Base-by-base conservation (phyloP, 257 asterid genomes). In the Eustoma russellianum region DNA sequence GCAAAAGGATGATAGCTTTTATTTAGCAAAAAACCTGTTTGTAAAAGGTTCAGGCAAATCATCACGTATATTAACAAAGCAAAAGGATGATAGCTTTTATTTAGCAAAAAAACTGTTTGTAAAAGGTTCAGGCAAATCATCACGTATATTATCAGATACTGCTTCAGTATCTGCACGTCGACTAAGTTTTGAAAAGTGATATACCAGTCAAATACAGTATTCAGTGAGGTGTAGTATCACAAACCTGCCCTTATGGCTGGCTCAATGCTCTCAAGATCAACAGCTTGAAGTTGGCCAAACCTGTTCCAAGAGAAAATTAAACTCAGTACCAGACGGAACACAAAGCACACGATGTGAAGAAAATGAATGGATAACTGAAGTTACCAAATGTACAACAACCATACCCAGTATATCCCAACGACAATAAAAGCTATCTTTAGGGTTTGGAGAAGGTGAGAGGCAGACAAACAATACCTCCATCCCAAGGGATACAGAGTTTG, bases 221-320 rank as follows among this genome's bases (percentile, higher is more conserved):
- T 38, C 43, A 38, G 43, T 49, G 6, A 35, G 11, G 15, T 43
- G 48, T 54, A 17, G 48, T 55, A 24, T 55, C 7, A 61, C 33
- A 56, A 24, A 86, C 97, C 97, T 80, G 95, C 95, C 63, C 94
- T 78, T 48, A 91, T 61, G 56, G 95, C 85, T 44, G 98, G 96
- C 74, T 82, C 95, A 50, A 91, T 51, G 66, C 83, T 87, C 66
- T 77, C 73, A 53, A 91, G 89, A 72, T 84, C 98, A 63, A 84
- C 89, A 1, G 79, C 89, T 75, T 91, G 92, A 72, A 91, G 96
- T 73, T 91, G 92, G 64, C 96, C 90, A 68, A 87, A 86, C 93
- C 71, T 74, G 56, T 62, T 40, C 5, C 47, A 50, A 33, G 49
- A 33, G 52, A 33, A 17, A 48, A 24, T 38, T 11, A 38, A 38